Conservation (phyloP, 257 asterid genomes). For the Linderniella brevidens region DNA sequence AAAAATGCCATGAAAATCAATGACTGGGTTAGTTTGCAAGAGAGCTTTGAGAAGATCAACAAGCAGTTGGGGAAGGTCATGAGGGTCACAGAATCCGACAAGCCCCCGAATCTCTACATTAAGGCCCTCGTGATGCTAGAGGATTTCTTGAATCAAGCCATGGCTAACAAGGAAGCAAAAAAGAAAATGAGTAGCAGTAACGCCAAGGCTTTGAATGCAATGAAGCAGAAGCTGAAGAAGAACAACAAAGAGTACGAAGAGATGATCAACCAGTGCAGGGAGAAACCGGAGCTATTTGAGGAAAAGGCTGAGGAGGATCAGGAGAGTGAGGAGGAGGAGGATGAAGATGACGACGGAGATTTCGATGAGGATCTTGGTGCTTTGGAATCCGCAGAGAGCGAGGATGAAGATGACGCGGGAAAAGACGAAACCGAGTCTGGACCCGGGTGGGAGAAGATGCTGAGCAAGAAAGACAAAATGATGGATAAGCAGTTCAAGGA, state of each 20-base stretch:
- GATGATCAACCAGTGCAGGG: constrained; percentile 53
- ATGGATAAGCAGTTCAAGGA: constrained; percentile 84
- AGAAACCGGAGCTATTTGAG: constrained; percentile 71
- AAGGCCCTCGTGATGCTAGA: constrained; percentile 91
- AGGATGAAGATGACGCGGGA: constrained; percentile 27
- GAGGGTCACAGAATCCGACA: constrained; percentile 57
- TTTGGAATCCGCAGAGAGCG: constrained; percentile 30
- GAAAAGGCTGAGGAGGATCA: constrained; percentile 47
- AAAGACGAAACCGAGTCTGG: constrained; percentile 21
- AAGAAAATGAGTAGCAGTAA: constrained; percentile 96
- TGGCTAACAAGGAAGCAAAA: constrained; percentile 87
- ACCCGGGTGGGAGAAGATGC: constrained; percentile 63
- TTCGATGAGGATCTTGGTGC: constrained; percentile 28
- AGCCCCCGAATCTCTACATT: constrained; percentile 58
- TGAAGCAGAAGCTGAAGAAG: constrained; percentile 91
- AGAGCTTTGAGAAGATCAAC: constrained; percentile 89
- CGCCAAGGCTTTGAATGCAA: constrained; percentile 84
- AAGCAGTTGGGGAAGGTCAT: constrained; percentile 88
- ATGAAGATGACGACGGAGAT: constrained; percentile 29
- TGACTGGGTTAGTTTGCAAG: constrained; percentile 89
- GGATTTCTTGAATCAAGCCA: constrained; percentile 62
- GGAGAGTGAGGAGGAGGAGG: constrained; percentile 50
- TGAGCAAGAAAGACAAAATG: constrained; percentile 84
- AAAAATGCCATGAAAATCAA: constrained; percentile 89
- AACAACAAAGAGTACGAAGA: constrained; percentile 78